Percentiles rank a stretch among this genome's conserved stretches.
Evolutionary conservation across 2,329 filamentous ascomycete species (phyloP).

Genomic region (Coniochaeta sp.): DNA sequence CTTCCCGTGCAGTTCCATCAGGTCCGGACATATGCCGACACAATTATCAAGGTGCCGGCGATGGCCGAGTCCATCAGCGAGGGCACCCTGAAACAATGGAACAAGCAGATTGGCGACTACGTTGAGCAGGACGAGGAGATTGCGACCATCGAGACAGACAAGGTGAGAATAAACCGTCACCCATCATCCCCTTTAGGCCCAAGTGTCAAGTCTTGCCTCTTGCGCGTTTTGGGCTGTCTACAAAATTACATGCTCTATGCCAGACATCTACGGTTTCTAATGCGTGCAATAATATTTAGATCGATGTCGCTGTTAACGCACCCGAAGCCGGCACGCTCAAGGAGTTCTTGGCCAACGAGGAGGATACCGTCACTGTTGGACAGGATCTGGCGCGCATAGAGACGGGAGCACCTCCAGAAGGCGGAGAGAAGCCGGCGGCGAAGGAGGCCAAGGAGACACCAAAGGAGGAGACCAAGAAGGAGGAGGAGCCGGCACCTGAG

Average conservation of each 20-base stretch:
- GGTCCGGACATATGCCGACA: slow-evolving; percentile 65
- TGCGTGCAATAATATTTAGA: slow-evolving; percentile 44
- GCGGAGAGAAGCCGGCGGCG: slow-evolving; percentile 49
- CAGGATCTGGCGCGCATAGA: slow-evolving; percentile 87
- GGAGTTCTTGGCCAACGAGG: slow-evolving; percentile 84
- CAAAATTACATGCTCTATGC: too few relatives aligned
- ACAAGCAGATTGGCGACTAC: slow-evolving; percentile 84
- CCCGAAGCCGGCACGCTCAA: slow-evolving; percentile 86
- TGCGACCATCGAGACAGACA: slow-evolving; percentile 98
- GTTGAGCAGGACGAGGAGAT: slow-evolving; percentile 97
- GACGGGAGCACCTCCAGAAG: slow-evolving; percentile 57
- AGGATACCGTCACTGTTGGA: slow-evolving; percentile 90
- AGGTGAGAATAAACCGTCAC: slow-evolving; percentile 49
- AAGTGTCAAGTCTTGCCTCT: background rate
- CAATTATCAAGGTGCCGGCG: slow-evolving; percentile 84
- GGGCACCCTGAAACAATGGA: slow-evolving; percentile 92
- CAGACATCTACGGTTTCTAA: background rate
- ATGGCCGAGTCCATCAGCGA: slow-evolving; percentile 99
- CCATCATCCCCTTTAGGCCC: background rate
- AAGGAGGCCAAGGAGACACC: slow-evolving; percentile 44
- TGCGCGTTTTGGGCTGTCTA: background rate
- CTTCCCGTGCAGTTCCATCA: slow-evolving; percentile 47
- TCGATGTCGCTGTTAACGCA: slow-evolving; percentile 94
- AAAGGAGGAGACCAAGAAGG: slow-evolving; percentile 29
- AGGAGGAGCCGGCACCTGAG: slow-evolving; percentile 19